Evolutionary conservation across 768 basidiomycete species (phyloP).

Genomic region (Suillus tomentosus): DNA sequence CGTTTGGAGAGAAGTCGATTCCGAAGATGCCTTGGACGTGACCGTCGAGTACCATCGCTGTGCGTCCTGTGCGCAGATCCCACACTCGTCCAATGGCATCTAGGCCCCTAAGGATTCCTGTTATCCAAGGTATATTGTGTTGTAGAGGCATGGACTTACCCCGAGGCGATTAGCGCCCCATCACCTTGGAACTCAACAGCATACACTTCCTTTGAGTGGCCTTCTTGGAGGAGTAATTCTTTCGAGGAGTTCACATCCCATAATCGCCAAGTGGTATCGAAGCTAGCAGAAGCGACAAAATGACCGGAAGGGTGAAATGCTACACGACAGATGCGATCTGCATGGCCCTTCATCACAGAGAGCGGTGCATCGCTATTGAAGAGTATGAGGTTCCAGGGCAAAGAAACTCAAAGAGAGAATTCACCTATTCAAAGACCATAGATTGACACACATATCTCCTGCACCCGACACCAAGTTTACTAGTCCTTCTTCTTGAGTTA

Average conservation of each 20-base stretch:
- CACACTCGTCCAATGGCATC: constrained; percentile 97
- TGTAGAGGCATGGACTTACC: constrained; percentile 50
- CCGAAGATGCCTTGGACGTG: constrained; percentile 92
- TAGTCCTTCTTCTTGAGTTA: constrained; percentile 58
- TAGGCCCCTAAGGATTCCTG: constrained; percentile 62
- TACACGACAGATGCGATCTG: constrained; percentile 88
- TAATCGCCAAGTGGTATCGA: constrained; percentile 95
- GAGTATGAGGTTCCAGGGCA: constrained; percentile 7
- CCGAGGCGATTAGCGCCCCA: constrained; percentile 89
- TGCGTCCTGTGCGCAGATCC: constrained; percentile 93
- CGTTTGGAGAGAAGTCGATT: constrained; percentile 93
- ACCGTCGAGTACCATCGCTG: constrained; percentile 97
- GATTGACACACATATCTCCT: constrained; percentile 79
- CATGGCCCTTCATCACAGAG: constrained; percentile 86
- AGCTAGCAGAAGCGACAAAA: constrained; percentile 93
- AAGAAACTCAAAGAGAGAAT: constrained; percentile 16
- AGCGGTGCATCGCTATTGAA: constrained; percentile 75
- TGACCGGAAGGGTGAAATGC: constrained; percentile 96
- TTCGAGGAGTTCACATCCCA: constrained; percentile 89
- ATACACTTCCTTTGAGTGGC: constrained; percentile 97
- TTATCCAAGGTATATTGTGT: not conserved
- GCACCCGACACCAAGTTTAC: constrained; percentile 92
- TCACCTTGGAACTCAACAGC: constrained; percentile 95
- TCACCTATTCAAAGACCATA: constrained; percentile 89
- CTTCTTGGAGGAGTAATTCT: constrained; percentile 90